Conservation (phyloP, 331 rosid species). For the Prunus yedoensis region DNA sequence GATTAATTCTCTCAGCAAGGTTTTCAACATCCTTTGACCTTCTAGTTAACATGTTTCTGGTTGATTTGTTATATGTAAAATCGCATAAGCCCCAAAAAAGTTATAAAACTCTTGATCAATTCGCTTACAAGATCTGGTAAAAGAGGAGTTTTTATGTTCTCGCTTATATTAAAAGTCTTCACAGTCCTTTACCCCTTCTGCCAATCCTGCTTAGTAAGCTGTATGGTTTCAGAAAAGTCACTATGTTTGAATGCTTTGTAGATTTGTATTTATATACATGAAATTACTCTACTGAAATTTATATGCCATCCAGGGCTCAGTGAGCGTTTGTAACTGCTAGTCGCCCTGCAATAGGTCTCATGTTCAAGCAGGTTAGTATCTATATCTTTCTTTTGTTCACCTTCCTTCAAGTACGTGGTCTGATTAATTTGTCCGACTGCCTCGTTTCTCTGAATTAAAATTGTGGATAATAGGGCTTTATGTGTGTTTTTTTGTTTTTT, state of each 20-base stretch:
- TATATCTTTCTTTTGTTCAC: too few species aligned
- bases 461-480: background rate
- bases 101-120: background rate
- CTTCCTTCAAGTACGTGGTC: background rate
- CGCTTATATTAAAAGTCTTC: background rate
- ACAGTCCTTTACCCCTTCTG: background rate
- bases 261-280: background rate
- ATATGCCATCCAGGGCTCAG: constrained; percentile 70
- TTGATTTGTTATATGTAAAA: background rate
- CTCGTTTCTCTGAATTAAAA: background rate
- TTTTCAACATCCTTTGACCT: constrained; percentile 16
- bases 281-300: background rate
- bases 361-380: constrained; percentile 88
- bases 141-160: background rate
- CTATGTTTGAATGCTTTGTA: background rate
- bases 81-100: background rate
- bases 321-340: constrained; percentile 91
- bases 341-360: constrained; percentile 93
- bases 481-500: background rate
- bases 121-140: background rate
- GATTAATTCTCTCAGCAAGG: constrained; percentile 97
- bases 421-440: constrained; percentile 3
- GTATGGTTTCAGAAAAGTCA: background rate
- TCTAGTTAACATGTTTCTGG: background rate
- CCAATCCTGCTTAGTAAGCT: background rate